Base-by-base conservation (phyloP, 192 early-diverging fungal species). In the Chytriomyces hyalinus region DNA sequence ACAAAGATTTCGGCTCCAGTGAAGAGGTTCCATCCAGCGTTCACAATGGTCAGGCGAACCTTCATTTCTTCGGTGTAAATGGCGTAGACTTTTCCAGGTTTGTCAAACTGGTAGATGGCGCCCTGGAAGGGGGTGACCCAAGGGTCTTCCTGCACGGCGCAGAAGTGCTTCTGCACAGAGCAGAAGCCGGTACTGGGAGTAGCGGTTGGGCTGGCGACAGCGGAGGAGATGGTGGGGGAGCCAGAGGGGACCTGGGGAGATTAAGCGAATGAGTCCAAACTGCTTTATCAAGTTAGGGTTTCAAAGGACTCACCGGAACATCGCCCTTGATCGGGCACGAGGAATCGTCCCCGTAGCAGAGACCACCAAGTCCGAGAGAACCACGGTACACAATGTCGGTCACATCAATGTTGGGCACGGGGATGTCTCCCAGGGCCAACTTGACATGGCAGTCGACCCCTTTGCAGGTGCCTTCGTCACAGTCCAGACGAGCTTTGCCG, bases 51-150 rank as follows among this genome's bases (percentile, higher is more conserved):
- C 36, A 36, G 36, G 36, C 36, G 62, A 20, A 67, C 45, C 11
- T 67, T 67, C 66, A 67, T 67, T 26, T 67, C 66, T 10, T 67
- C 36, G 26, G 66, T 17, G 28, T 67, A n/a, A 36, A 67, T 8
- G 46, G 66, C 66, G 22, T 47, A 47, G 2, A n/a, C 36, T 9
- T 9, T 47, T 13, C 66, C 43, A 10, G 28, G 8, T 28, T 15
- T 11, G 44, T 26, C 24, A 15, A 67, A 9, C 43, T 43, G 15
- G 44, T 46, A 67, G 13, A 11, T 17, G 47, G 66, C 24, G 44
- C 66, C 66, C 6, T 20, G 15, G 46, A 67, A 46, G 36, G 66
- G 66, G 6, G 8, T 11, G 44, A 67, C 45, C 36, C 26, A 67
- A n/a, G 66, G 66, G 44, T 67, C 66, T 11, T 20, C 26, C 46